These are phyloP conservation scores for Glycine soja DNA, from an alignment of 306 rosid species.

Conservation along the genomic window DNA sequence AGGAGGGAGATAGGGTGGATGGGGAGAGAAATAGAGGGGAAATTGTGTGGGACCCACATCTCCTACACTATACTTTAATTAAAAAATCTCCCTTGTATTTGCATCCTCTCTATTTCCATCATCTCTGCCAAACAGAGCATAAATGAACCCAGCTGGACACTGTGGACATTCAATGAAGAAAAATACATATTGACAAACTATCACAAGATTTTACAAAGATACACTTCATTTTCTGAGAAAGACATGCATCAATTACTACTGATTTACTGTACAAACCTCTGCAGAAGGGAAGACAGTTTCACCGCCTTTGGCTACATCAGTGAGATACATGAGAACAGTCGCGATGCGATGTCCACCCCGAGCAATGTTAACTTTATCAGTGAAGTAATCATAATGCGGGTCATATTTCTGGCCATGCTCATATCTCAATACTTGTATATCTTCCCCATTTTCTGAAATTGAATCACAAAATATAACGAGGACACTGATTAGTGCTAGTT, in stretches of 20 bases:
- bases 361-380: conserved; percentile 85
- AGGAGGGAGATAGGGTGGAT: too few relatives aligned
- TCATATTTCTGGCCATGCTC: conserved; percentile 98
- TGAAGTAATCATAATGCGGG: conserved; percentile 87
- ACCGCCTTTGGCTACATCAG: conserved; percentile 84
- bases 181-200: background rate
- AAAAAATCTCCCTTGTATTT: too few relatives aligned
- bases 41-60: too few relatives aligned
- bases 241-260: conserved; percentile 13
- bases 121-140: too few relatives aligned
- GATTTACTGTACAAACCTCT: conserved; percentile 68
- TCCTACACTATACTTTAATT: too few relatives aligned
- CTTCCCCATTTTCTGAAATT: conserved; percentile 95
- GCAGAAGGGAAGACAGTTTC: conserved; percentile 96
- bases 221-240: background rate
- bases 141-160: conserved; percentile 21
- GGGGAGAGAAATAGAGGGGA: too few relatives aligned
- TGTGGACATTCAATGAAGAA: conserved; percentile 5
- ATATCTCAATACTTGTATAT: conserved; percentile 94
- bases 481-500: conserved; percentile 27
- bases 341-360: conserved; percentile 94
- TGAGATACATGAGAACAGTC: conserved; percentile 96
- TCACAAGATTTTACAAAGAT: conserved; percentile 13
- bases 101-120: too few relatives aligned
- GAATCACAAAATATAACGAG: conserved; percentile 39